A percentile compares a stretch with the other conserved stretches of the same genome.
Evolutionary conservation across 2,329 filamentous ascomycete species (phyloP).

Genomic region (Penicillium sp.): DNA sequence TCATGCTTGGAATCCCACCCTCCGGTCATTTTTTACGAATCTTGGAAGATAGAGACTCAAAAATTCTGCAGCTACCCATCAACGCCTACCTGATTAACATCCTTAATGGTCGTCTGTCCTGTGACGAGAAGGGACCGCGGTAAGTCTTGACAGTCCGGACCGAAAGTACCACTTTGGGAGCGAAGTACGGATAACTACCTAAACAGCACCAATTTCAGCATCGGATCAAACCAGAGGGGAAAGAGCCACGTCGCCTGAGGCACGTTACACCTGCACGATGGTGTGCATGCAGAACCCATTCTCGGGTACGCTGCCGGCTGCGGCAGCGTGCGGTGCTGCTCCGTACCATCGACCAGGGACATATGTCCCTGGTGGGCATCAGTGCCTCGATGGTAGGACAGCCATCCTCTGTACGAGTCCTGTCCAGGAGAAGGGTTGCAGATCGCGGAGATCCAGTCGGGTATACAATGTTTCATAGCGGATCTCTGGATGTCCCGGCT

Average conservation of each 20-base stretch:
- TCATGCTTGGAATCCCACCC: no score
- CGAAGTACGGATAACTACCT: neutral
- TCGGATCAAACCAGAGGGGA: neutral
- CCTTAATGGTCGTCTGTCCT: neutral
- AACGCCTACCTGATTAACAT: neutral
- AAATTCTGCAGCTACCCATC: neutral
- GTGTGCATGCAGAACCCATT: neutral
- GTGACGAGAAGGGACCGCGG: neutral
- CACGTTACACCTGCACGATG: slow-evolving; percentile 1
- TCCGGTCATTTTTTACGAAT: no score
- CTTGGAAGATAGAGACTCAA: neutral
- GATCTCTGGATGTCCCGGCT: neutral
- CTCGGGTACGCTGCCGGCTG: no score
- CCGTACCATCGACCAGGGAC: neutral
- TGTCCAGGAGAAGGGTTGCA: neutral
- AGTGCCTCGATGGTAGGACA: neutral
- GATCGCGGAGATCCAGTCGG: neutral
- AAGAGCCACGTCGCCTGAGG: neutral
- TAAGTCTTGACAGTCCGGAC: neutral
- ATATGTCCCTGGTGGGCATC: neutral
- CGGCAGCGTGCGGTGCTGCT: neutral
- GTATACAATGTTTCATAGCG: neutral
- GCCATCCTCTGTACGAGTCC: neutral
- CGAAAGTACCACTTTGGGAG: neutral
- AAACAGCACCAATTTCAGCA: neutral